These are phyloP conservation scores for Pseudogymnoascus sp. DNA, from an alignment of 2,329 filamentous ascomycete genomes.

Conservation along the genomic window DNA sequence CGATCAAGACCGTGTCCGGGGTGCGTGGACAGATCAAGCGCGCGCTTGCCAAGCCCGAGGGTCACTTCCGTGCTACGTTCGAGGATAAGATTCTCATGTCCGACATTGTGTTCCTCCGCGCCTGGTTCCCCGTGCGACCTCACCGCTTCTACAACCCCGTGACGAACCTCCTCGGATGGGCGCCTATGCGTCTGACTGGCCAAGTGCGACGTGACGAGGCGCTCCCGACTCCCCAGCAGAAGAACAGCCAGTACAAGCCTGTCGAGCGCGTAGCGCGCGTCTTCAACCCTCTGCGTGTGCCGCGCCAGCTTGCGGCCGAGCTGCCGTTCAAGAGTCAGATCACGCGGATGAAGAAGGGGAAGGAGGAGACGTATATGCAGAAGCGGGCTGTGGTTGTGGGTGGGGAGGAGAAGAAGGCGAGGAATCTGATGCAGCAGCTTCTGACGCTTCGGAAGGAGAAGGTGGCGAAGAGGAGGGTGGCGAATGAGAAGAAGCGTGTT, in stretches of 20 bases:
- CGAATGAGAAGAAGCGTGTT: constrained; percentile 81
- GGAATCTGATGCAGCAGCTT: constrained; percentile 87
- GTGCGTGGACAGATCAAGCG: constrained; percentile 96
- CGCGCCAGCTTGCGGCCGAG: constrained; percentile 69
- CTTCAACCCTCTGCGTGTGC: constrained; percentile 71
- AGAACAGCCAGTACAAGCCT: constrained; percentile 76
- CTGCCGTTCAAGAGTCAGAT: constrained; percentile 93
- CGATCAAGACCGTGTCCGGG: constrained; percentile 92
- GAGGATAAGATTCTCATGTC: constrained; percentile 97
- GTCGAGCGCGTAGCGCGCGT: constrained; percentile 61
- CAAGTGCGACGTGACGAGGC: constrained; percentile 74
- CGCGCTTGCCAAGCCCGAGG: constrained; percentile 85
- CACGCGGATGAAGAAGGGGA: constrained; percentile 70
- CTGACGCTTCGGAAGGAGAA: constrained; percentile 87
- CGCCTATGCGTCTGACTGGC: constrained; percentile 88
- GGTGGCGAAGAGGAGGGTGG: constrained; percentile 69
- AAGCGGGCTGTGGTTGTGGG: constrained; percentile 86
- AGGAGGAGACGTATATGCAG: constrained; percentile 80
- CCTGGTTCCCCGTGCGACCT: constrained; percentile 94
- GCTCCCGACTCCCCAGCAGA: constrained; percentile 68
- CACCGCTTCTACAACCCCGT: constrained; percentile 96
- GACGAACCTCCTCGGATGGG: constrained; percentile 85
- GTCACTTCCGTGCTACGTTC: constrained; percentile 93
- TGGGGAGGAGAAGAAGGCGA: constrained; percentile 81
- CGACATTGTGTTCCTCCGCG: constrained; percentile 91